Evolutionary conservation across 1,284 basidiomycete genomes (phyloP).

Genomic region (Apiotrichum domesticum): DNA sequence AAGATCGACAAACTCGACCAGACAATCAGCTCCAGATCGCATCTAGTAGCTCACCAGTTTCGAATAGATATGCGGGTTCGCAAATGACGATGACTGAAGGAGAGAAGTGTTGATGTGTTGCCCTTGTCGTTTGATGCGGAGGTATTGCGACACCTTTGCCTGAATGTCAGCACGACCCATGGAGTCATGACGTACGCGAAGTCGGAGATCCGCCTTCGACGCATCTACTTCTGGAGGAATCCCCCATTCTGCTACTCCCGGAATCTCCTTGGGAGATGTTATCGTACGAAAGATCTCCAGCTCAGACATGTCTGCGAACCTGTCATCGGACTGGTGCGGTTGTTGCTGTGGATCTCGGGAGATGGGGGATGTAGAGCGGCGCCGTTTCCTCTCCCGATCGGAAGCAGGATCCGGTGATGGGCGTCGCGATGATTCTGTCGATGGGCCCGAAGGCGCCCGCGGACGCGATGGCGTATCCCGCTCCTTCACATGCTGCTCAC

Average conservation of each 20-base stretch:
- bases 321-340: neutral
- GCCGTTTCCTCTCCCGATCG: neutral
- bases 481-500: too few species aligned
- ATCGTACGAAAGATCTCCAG: conserved; percentile 7
- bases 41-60: conserved; percentile 54
- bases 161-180: conserved; percentile 35
- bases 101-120: conserved; percentile 92
- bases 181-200: conserved; percentile 53
- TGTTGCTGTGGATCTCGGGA: neutral
- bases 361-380: neutral
- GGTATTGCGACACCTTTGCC: conserved; percentile 73
- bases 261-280: conserved; percentile 41
- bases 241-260: conserved; percentile 64
- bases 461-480: neutral
- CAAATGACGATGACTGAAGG: conserved; percentile 80
- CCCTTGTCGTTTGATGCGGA: conserved; percentile 61
- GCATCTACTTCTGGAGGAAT: conserved; percentile 59
- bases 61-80: conserved; percentile 88
- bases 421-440: neutral
- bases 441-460: neutral
- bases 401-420: neutral
- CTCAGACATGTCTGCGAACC: conserved; percentile 7
- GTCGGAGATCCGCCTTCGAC: conserved; percentile 55
- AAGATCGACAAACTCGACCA: conserved; percentile 80
- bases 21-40: neutral